A percentile compares a stretch with the other conserved stretches of the same genome.
Evolutionary conservation across 2,329 filamentous ascomycete genomes (phyloP).

Genomic region (Ophiostoma ulmi): DNA sequence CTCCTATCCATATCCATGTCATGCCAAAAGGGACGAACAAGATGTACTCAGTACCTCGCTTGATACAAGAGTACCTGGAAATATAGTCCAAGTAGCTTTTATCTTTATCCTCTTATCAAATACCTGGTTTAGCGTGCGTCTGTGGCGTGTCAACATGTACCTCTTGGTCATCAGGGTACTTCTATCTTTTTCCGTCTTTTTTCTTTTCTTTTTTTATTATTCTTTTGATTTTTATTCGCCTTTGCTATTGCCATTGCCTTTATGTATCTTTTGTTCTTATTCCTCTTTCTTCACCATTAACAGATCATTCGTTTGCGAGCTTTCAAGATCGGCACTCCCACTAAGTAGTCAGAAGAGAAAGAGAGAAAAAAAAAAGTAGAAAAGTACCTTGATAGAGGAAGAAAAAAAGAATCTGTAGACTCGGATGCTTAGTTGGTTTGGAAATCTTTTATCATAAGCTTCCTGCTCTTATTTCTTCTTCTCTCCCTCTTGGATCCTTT

Average conservation of each 20-base stretch:
- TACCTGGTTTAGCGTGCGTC: background rate
- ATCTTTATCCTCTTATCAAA: background rate
- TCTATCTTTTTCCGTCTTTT: background rate
- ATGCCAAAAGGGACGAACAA: background rate
- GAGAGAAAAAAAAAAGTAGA: background rate
- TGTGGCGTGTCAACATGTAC: background rate
- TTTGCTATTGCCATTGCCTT: background rate
- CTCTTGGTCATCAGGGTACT: background rate
- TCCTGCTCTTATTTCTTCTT: slow-evolving; percentile 1
- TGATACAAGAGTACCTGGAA: background rate
- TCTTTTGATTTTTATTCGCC: background rate
- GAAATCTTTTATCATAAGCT: slow-evolving; percentile 6
- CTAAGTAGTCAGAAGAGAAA: background rate
- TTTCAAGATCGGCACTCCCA: slow-evolving; percentile 2
- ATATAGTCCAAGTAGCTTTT: background rate
- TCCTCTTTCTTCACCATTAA: background rate
- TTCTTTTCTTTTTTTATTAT: background rate
- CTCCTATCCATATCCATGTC: background rate
- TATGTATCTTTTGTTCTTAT: background rate
- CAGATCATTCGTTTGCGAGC: background rate
- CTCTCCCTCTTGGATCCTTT: background rate
- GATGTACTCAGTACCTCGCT: background rate
- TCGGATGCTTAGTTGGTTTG: too few relatives aligned
- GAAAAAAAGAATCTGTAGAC: background rate
- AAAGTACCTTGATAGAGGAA: slow-evolving; percentile 1